phyloP scores from a whole-genome alignment of 75 land plant species.

The Chamaecyparis obtusa region DNA sequence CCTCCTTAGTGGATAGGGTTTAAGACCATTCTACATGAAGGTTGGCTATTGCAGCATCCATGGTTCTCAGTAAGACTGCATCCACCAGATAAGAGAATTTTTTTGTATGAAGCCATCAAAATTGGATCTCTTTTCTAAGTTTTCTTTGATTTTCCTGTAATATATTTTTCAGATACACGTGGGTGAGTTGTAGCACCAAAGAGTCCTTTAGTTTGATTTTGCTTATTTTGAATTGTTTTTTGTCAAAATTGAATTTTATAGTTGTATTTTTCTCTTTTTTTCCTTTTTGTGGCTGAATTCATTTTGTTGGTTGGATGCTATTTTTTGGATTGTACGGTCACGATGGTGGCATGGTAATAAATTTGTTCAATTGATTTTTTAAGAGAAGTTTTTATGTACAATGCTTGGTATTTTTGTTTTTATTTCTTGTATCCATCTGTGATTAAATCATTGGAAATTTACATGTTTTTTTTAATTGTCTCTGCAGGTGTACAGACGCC shows the following conservation, averaged over 20 bases:
- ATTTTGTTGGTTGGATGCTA: background rate
- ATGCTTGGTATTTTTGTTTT: background rate
- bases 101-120: background rate
- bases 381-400: background rate
- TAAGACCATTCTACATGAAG: background rate
- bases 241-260: background rate
- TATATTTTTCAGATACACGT: background rate
- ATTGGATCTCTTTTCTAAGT: background rate
- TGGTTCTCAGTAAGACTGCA: background rate
- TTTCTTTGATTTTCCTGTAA: background rate
- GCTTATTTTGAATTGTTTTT: background rate
- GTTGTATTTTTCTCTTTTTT: background rate
- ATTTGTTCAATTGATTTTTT: no score
- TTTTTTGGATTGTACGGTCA: background rate
- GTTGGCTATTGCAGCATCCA: background rate
- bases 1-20: background rate
- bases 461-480: constrained; percentile 4
- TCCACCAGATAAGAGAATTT: background rate
- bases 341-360: background rate
- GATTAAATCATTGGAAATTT: background rate
- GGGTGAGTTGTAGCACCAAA: no score
- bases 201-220: background rate
- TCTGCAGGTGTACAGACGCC: constrained; percentile 85
- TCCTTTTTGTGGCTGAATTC: background rate
- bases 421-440: background rate